Percentiles rank a stretch among this genome's conserved stretches.
Evolutionary conservation across 2,329 filamentous ascomycete species (phyloP).

Genomic region (Pseudogymnoascus sp.): DNA sequence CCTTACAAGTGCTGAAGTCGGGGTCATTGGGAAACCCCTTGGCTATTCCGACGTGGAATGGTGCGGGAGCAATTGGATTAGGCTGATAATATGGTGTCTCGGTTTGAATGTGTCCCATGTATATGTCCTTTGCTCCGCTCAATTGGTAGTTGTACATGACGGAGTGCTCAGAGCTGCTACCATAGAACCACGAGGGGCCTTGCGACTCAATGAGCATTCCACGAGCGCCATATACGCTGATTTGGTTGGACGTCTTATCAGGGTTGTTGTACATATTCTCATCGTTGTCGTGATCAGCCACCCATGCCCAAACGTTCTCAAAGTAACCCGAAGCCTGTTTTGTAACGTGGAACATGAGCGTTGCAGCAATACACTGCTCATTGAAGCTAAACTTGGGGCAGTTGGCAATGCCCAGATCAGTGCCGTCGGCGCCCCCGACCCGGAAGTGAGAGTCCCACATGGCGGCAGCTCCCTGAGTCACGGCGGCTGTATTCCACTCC

Average conservation of each 20-base stretch:
- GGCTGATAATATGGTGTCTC: conserved; percentile 47
- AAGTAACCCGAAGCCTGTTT: conserved; percentile 38
- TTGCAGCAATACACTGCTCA: conserved; percentile 29
- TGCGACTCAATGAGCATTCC: too few relatives aligned
- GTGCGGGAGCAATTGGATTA: conserved; percentile 53
- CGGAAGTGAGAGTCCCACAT: conserved; percentile 41
- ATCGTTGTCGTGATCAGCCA: conserved; percentile 37
- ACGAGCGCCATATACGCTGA: too few relatives aligned
- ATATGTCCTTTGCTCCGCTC: conserved; percentile 27
- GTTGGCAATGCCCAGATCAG: conserved; percentile 35
- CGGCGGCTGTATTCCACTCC: conserved; percentile 55
- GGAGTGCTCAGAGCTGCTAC: conserved; percentile 43
- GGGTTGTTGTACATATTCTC: conserved; percentile 42
- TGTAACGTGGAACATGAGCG: conserved; percentile 30
- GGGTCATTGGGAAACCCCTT: conserved; percentile 46
- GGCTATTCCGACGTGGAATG: conserved; percentile 41
- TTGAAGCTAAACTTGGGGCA: conserved; percentile 33
- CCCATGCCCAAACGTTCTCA: conserved; percentile 43
- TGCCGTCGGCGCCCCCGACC: conserved; percentile 41
- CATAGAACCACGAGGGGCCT: too few relatives aligned
- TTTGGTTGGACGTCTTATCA: too few relatives aligned
- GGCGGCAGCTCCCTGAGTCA: conserved; percentile 46
- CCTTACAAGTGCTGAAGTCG: too few relatives aligned
- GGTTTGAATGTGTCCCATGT: conserved; percentile 23
- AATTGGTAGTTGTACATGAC: conserved; percentile 47